phyloP scores from a whole-genome alignment of 139 green algal genomes.

The Micractinium sp. region DNA sequence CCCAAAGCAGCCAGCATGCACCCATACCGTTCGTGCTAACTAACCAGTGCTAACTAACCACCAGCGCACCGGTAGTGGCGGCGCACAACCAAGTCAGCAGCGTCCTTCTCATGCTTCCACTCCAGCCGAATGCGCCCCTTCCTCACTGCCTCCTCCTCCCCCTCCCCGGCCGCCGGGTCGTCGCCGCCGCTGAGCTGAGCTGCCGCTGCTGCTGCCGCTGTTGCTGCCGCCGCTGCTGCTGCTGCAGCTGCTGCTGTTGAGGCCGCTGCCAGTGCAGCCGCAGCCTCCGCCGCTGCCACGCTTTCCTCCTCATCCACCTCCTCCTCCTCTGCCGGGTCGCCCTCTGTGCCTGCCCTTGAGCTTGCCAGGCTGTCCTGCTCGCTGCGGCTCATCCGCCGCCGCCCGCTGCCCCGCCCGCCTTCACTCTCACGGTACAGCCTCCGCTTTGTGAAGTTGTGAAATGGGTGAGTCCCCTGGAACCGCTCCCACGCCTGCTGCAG shows the following conservation, averaged over 20 bases:
- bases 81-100: constrained; percentile 45
- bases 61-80: constrained; percentile 23
- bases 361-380: background rate
- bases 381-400: background rate
- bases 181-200: background rate
- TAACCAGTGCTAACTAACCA: background rate
- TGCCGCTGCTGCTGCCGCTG: background rate
- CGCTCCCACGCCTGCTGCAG: constrained; percentile 44
- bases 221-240: background rate
- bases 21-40: too few species aligned
- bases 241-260: background rate
- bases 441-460: constrained; percentile 73
- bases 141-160: background rate
- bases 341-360: background rate
- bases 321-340: background rate
- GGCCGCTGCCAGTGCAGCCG: background rate
- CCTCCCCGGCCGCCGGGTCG: background rate
- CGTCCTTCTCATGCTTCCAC: constrained; percentile 28
- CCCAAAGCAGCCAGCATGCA: too few species aligned
- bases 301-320: background rate
- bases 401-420: background rate
- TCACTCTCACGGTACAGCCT: constrained; percentile 50
- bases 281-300: background rate
- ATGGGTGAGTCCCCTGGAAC: constrained; percentile 59
- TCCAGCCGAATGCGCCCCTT: constrained; percentile 15